phyloP scores from a whole-genome alignment of 2,329 filamentous ascomycete genomes.

The Bisporella sp. region DNA sequence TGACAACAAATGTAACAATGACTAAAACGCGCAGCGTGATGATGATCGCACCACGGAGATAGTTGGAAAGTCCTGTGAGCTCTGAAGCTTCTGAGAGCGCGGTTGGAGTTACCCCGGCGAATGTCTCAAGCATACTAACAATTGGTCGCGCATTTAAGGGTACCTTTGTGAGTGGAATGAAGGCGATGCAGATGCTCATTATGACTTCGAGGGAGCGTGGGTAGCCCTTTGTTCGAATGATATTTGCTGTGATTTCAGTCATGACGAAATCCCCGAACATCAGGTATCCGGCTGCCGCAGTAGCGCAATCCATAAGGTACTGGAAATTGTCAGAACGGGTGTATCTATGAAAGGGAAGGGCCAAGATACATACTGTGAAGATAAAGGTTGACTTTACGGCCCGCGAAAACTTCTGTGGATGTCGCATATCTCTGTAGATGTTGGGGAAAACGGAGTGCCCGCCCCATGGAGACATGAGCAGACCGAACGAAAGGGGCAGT shows the following conservation, averaged over 20 bases:
- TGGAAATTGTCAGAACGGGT: slow-evolving; percentile 24
- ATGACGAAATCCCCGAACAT: slow-evolving; percentile 92
- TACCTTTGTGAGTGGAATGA: slow-evolving; percentile 94
- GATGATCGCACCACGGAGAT: slow-evolving; percentile 51
- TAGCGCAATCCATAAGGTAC: slow-evolving; percentile 73
- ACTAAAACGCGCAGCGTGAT: slow-evolving; percentile 57
- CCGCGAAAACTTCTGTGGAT: slow-evolving; percentile 60
- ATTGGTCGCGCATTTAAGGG: slow-evolving; percentile 85
- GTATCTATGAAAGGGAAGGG: not conserved
- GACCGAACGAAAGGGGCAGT: slow-evolving; percentile 78
- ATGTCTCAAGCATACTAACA: slow-evolving; percentile 74
- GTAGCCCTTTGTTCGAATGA: slow-evolving; percentile 69
- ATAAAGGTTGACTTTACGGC: slow-evolving; percentile 75
- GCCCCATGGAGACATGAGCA: slow-evolving; percentile 79
- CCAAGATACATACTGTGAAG: slow-evolving; percentile 58
- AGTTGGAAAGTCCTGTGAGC: slow-evolving; percentile 46
- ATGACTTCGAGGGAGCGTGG: slow-evolving; percentile 66
- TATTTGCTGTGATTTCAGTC: slow-evolving; percentile 87
- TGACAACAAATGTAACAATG: slow-evolving; percentile 64
- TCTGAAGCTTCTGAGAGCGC: slow-evolving; percentile 38
- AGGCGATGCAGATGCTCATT: slow-evolving; percentile 79
- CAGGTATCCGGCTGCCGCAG: slow-evolving; percentile 76
- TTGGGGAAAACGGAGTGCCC: slow-evolving; percentile 71
- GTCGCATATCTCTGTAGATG: slow-evolving; percentile 69
- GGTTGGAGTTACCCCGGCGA: slow-evolving; percentile 55